Conservation (phyloP, 73 alveolate genomes). For the Stentor roeselii region DNA sequence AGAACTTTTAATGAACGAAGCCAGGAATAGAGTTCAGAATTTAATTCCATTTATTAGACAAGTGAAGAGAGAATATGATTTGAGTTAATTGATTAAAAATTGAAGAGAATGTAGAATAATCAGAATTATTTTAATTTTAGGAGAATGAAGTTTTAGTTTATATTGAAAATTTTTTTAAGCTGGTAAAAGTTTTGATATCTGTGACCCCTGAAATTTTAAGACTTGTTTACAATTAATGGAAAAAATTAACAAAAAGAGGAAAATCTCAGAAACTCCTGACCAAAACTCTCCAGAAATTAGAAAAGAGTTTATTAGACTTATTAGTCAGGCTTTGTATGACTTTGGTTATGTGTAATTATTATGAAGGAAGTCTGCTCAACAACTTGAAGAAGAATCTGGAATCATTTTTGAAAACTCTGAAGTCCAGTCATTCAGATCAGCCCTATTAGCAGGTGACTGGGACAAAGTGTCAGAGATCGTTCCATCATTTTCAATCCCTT, state of each 20-base stretch:
- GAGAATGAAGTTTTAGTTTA: too few species aligned
- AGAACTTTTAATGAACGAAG: background rate
- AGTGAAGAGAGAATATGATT: background rate
- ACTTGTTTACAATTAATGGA: too few species aligned
- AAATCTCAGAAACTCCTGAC: background rate
- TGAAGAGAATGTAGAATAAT: too few species aligned
- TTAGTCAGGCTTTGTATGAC: conserved; percentile 30
- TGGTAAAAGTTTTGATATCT: too few species aligned
- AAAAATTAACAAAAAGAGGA: conserved; percentile 5
- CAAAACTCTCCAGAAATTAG: conserved; percentile 17
- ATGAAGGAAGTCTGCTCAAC: background rate
- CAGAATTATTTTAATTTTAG: too few species aligned
- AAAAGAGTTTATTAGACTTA: conserved; percentile 32
- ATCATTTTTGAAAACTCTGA: conserved; percentile 5
- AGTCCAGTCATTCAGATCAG: conserved; percentile 15
- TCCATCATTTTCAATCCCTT: background rate
- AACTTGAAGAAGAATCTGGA: conserved; percentile 22
- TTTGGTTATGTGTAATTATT: conserved; percentile 39
- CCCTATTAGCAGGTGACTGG: conserved; percentile 1
- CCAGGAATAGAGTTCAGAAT: background rate
- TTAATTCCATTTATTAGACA: conserved; percentile 1
- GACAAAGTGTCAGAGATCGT: background rate
- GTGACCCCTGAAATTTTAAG: too few species aligned
- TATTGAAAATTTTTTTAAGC: too few species aligned
- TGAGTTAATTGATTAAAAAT: too few species aligned